phyloP scores from a whole-genome alignment of 495 filamentous ascomycete genomes.

The Delitschia confertaspora region DNA sequence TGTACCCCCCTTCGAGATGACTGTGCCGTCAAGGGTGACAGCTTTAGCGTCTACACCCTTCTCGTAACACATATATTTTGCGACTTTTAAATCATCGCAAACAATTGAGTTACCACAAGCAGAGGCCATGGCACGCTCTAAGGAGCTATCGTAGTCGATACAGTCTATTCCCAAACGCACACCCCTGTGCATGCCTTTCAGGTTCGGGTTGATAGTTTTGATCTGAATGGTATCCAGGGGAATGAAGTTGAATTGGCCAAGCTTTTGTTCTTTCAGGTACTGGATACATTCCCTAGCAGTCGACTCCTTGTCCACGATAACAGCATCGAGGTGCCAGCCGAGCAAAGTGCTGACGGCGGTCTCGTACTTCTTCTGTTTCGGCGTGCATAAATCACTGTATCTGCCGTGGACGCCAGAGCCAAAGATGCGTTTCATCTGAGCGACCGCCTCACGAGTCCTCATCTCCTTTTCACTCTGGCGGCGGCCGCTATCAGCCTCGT shows the following conservation, averaged over 20 bases:
- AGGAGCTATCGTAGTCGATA: constrained; percentile 79
- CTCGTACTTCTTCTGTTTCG: constrained; percentile 91
- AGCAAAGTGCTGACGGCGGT: constrained; percentile 87
- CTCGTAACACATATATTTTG: constrained; percentile 82
- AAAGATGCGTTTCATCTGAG: constrained; percentile 80
- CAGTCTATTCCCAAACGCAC: constrained; percentile 91
- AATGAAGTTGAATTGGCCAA: constrained; percentile 81
- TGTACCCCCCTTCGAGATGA: constrained; percentile 93
- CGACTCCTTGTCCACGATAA: constrained; percentile 95
- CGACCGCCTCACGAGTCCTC: constrained; percentile 66
- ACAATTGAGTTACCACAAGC: constrained; percentile 94
- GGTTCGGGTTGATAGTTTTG: constrained; percentile 72
- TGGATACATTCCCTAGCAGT: constrained; percentile 89
- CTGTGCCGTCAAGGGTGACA: constrained; percentile 81
- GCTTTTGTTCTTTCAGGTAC: constrained; percentile 81
- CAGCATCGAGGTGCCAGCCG: constrained; percentile 84
- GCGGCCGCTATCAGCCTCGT: constrained; percentile 72
- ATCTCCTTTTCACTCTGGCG: constrained; percentile 76
- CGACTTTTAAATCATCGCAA: constrained; percentile 76
- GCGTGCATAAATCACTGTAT: constrained; percentile 85
- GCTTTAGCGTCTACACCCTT: constrained; percentile 82
- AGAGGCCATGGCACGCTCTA: constrained; percentile 88
- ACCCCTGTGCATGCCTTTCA: constrained; percentile 79
- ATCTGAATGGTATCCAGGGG: constrained; percentile 96
- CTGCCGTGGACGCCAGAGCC: constrained; percentile 77